Evolutionary conservation across 2,329 filamentous ascomycete species (phyloP), one percentile per base, ranked within the genome.

Genomic region (Mycosphaerella sp.): DNA sequence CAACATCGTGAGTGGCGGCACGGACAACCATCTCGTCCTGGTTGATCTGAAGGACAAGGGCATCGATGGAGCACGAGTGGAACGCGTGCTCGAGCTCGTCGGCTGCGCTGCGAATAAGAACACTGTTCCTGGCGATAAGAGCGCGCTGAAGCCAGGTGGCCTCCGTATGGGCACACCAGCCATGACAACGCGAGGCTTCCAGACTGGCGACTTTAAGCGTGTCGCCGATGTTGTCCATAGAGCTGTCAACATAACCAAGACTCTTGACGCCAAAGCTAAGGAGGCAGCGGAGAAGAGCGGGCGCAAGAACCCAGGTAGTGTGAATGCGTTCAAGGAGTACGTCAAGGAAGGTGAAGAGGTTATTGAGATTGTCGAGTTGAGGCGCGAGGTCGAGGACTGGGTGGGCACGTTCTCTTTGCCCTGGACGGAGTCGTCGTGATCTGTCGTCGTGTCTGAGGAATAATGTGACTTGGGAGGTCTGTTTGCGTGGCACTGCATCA

Each of bases 51-150:
- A 95, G 75, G 83, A 87, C 34, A 87, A 93, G 68, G 79, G 79
- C 52, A 83, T 98, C 55, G 93, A 98, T 66, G 91, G 91, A 63
- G 91, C 93, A 50, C 89, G 93, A 71, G 87, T 97, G 37, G 93
- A 98, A 80, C 85, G 88, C 51, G 84, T 98, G 52, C 84, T 98
- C 14, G 93, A 98, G 78, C 87, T 94, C 70, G 93, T 96, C 73
- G 95, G 95, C 78, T 94, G 97, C 46, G 93, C 93, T n/a, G 86
- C 87, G 68, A 98, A 98, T 79, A 98, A 98, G 80, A 98, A 98
- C 75, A 96, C 93, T 6, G 91, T 96, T 0, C 93, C 93, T 1
- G 93, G 91, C 39, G 93, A 98, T 73, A 88, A 85, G 68, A 95
- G 89, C 0, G 93, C 93, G 1, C 80, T 98, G 66, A 88, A 91